phyloP scores from a whole-genome alignment of 2,329 filamentous ascomycete species.

The Rhexocercosporidium sp. region DNA sequence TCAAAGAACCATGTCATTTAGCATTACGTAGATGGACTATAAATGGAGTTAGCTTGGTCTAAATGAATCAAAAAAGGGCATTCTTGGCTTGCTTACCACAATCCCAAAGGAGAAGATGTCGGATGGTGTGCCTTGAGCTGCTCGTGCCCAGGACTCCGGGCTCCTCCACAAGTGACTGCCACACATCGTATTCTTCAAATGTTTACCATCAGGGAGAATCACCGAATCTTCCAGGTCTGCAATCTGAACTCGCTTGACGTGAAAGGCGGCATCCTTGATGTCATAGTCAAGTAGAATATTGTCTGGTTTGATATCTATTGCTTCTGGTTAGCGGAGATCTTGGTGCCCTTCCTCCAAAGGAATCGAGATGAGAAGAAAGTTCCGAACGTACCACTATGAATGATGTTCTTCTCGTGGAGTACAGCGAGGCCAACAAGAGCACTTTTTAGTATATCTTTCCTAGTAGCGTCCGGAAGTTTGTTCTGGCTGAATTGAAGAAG shows the following conservation, averaged over 20 bases:
- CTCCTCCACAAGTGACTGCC: slow-evolving; percentile 53
- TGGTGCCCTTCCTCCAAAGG: not conserved
- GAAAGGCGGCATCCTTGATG: slow-evolving; percentile 3
- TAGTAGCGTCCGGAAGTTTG: slow-evolving; percentile 43
- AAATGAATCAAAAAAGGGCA: not conserved
- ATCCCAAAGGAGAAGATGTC: slow-evolving; percentile 52
- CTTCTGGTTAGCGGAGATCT: not conserved
- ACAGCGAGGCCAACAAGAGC: slow-evolving; percentile 47
- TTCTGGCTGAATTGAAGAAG: slow-evolving; percentile 50
- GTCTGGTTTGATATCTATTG: slow-evolving; percentile 50
- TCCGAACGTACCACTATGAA: slow-evolving; percentile 43
- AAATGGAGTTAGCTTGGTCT: slow-evolving; percentile 2
- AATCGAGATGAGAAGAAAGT: slow-evolving; percentile 3
- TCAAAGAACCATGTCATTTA: slow-evolving; percentile 49
- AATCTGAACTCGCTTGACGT: slow-evolving; percentile 45
- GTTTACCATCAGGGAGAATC: slow-evolving; percentile 45
- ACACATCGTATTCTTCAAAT: slow-evolving; percentile 44
- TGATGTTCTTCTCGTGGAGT: slow-evolving; percentile 46
- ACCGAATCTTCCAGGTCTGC: slow-evolving; percentile 50
- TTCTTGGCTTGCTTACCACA: slow-evolving; percentile 43
- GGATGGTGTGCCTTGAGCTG: slow-evolving; percentile 45
- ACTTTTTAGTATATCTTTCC: slow-evolving; percentile 51
- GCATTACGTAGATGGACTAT: slow-evolving; percentile 52
- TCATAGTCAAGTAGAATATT: slow-evolving; percentile 51
- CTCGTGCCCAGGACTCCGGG: slow-evolving; percentile 50